Evolutionary conservation across 805 yeast species (phyloP).

Genomic region (Yarrowia sp.): DNA sequence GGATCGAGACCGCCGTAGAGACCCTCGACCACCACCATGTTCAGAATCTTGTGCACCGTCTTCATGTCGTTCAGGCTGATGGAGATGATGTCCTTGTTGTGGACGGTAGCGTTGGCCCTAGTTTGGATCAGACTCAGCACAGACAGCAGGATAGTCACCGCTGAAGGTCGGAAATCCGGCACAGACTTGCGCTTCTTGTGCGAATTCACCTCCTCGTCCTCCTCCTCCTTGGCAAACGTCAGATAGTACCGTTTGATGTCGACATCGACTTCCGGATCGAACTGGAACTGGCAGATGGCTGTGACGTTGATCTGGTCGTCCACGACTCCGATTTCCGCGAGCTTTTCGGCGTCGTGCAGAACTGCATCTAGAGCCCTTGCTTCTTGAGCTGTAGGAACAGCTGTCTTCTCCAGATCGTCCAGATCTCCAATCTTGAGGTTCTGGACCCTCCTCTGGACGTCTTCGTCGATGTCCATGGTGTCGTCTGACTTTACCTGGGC

Average conservation of each 20-base stretch:
- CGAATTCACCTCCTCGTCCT: neutral
- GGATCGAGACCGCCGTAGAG: slow-evolving; percentile 49
- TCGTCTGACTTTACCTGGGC: neutral
- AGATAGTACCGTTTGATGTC: slow-evolving; percentile 14
- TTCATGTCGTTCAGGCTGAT: slow-evolving; percentile 86
- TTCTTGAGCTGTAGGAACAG: neutral
- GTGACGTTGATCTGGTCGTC: neutral
- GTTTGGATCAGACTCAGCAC: neutral
- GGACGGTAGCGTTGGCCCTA: slow-evolving; percentile 2
- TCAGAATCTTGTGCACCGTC: slow-evolving; percentile 61
- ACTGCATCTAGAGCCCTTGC: neutral
- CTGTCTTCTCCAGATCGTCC: slow-evolving; percentile 1
- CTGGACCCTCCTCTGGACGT: neutral
- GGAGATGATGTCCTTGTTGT: slow-evolving; percentile 37
- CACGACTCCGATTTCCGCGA: neutral
- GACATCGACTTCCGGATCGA: neutral
- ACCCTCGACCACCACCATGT: slow-evolving; percentile 66
- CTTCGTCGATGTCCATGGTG: neutral
- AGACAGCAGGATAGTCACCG: neutral
- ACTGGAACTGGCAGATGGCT: neutral
- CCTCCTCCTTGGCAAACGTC: slow-evolving; percentile 9
- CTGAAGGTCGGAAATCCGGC: slow-evolving; percentile 12
- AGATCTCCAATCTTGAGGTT: slow-evolving; percentile 4
- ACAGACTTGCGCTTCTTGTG: slow-evolving; percentile 12
- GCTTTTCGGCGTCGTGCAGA: neutral